phyloP scores from a whole-genome alignment of 75 land plant genomes.

The Chamaecyparis obtusa region DNA sequence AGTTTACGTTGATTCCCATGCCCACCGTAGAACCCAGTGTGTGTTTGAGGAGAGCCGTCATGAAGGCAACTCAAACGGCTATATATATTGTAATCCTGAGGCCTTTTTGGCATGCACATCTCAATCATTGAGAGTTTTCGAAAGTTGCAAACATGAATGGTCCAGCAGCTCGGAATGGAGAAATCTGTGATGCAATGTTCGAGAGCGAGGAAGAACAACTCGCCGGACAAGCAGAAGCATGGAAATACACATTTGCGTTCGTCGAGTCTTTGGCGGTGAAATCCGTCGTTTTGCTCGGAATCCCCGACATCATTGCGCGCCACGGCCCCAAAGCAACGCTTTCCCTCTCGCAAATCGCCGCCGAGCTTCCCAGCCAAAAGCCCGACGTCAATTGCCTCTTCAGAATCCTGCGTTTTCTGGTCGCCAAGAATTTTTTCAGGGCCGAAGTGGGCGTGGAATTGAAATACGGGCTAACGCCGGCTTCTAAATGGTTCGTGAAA shows the following conservation, averaged over 20 bases:
- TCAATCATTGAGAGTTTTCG: not conserved
- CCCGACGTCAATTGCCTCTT: constrained; percentile 26
- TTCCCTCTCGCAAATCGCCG: constrained; percentile 15
- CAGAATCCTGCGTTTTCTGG: constrained; percentile 53
- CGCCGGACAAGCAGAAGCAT: constrained; percentile 5
- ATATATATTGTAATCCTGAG: too few species aligned
- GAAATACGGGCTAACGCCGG: constrained; percentile 30
- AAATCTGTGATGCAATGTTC: not conserved
- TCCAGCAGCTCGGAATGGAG: not conserved
- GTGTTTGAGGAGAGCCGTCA: too few species aligned
- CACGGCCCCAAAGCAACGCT: constrained; percentile 28
- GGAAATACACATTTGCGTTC: constrained; percentile 33
- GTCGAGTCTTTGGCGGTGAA: constrained; percentile 22
- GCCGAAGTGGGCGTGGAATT: not conserved
- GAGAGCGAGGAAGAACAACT: constrained; percentile 13
- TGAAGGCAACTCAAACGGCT: too few species aligned
- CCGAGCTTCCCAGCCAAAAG: constrained; percentile 3
- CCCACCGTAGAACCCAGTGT: too few species aligned
- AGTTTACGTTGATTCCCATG: too few species aligned
- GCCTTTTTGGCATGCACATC: too few species aligned
- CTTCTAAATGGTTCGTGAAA: constrained; percentile 29
- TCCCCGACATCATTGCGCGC: constrained; percentile 35
- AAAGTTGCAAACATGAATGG: not conserved
- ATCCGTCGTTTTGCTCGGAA: constrained; percentile 39
- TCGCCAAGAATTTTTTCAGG: constrained; percentile 25